Percentiles rank a stretch among this genome's conserved stretches.
Conservation (phyloP, 371 early-diverging fungal genomes). For the Mortierella sp. region DNA sequence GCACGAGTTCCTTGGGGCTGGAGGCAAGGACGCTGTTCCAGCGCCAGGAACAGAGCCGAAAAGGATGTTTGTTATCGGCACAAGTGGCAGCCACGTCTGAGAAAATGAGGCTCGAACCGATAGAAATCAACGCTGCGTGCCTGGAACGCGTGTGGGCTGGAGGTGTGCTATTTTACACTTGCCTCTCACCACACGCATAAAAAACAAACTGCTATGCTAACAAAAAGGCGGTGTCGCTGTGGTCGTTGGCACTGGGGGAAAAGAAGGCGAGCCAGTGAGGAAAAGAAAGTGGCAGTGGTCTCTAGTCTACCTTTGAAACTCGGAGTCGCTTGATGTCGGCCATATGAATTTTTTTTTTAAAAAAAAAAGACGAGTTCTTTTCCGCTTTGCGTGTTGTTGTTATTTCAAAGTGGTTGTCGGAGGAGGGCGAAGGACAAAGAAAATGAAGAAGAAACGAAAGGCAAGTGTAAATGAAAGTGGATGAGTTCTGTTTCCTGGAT, state of each 20-base stretch:
- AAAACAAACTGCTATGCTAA: neutral
- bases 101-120: neutral
- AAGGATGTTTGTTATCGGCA: neutral
- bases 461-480: too few relatives aligned
- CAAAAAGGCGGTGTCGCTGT: neutral
- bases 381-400: neutral
- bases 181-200: neutral
- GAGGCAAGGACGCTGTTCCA: neutral
- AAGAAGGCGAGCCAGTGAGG: neutral
- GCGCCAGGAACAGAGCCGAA: neutral
- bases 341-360: slow-evolving; percentile 34
- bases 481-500: neutral
- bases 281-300: neutral
- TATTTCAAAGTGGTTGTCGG: neutral
- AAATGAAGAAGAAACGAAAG: neutral
- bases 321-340: slow-evolving; percentile 71
- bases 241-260: neutral
- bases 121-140: neutral
- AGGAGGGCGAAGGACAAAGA: neutral
- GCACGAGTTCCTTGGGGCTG: too few relatives aligned
- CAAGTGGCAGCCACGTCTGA: neutral
- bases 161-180: neutral
- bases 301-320: slow-evolving; percentile 68
- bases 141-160: neutral
- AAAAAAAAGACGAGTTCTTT: neutral